phyloP scores from a whole-genome alignment of 2,329 filamentous ascomycete species.

The Monosporascus sp. region DNA sequence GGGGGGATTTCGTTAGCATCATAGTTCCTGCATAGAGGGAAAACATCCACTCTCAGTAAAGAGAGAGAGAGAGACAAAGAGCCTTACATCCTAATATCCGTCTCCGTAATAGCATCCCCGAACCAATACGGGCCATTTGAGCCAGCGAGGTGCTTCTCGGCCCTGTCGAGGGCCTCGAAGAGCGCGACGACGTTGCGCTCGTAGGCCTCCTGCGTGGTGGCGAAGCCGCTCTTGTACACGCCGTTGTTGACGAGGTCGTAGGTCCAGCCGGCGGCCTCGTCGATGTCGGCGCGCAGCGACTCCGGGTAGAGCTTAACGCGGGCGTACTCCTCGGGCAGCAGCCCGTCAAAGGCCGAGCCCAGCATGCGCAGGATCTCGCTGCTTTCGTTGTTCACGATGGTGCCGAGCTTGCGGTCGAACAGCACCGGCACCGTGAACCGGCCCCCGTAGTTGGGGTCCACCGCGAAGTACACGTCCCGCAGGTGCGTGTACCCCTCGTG shows the following conservation, averaged over 20 bases:
- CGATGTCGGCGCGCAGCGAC: constrained; percentile 61
- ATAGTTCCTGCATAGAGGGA: background rate
- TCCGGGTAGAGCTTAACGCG: constrained; percentile 63
- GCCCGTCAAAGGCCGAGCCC: constrained; percentile 71
- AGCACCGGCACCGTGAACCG: constrained; percentile 86
- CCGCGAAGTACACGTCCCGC: constrained; percentile 73
- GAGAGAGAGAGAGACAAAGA: background rate
- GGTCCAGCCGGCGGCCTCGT: constrained; percentile 73
- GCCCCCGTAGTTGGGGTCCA: constrained; percentile 65
- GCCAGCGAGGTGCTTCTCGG: constrained; percentile 61
- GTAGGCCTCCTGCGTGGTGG: constrained; percentile 77
- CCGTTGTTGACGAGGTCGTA: constrained; percentile 70
- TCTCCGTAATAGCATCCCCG: constrained; percentile 71
- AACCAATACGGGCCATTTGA: constrained; percentile 64
- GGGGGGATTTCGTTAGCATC: background rate
- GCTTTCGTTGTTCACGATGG: constrained; percentile 88
- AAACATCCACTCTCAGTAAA: background rate
- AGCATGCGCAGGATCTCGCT: constrained; percentile 92
- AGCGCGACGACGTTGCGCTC: constrained; percentile 64
- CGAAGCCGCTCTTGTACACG: constrained; percentile 75
- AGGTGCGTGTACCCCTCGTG: constrained; percentile 66
- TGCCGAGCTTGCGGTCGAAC: constrained; percentile 69
- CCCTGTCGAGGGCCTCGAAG: constrained; percentile 71
- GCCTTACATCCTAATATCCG: constrained; percentile 65
- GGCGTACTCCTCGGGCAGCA: constrained; percentile 56